Percentiles rank a stretch among this genome's conserved stretches.
These are phyloP conservation scores for Collybia mongolica DNA, from an alignment of 768 basidiomycete species.

Conservation along the genomic window DNA sequence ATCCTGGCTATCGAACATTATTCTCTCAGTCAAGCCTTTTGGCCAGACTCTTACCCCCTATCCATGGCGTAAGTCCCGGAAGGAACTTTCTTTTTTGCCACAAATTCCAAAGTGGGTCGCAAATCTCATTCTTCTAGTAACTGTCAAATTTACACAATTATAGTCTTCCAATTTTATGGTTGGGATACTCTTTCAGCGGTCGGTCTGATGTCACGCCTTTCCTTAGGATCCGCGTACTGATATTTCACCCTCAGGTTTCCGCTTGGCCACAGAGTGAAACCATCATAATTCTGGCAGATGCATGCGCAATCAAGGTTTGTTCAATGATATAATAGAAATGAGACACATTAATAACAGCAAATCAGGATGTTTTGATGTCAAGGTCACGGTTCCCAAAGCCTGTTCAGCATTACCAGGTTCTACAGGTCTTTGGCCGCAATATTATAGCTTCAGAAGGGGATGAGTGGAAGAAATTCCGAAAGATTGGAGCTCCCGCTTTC, in stretches of 20 bases:
- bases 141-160: background rate
- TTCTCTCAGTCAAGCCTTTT: conserved; percentile 22
- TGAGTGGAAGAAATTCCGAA: conserved; percentile 64
- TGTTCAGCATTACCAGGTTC: conserved; percentile 37
- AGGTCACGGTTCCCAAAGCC: conserved; percentile 59
- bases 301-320: no score
- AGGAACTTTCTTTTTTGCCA: conserved; percentile 24
- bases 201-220: no score
- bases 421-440: conserved; percentile 56
- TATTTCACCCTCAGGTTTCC: no score
- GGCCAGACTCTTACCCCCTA: conserved; percentile 24
- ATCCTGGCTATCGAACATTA: conserved; percentile 30
- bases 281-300: no score
- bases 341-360: background rate
- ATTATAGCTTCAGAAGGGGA: conserved; percentile 62
- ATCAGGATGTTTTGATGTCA: conserved; percentile 48
- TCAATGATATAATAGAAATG: no score
- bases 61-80: conserved; percentile 26
- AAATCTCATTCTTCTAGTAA: background rate
- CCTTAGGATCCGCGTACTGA: no score
- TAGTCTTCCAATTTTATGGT: conserved; percentile 30
- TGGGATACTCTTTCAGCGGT: no score
- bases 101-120: conserved; percentile 27
- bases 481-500: conserved; percentile 63
- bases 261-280: no score